Base-by-base conservation (phyloP, 225 moss, liverwort and hornwort species). In the Neckera pumila region DNA sequence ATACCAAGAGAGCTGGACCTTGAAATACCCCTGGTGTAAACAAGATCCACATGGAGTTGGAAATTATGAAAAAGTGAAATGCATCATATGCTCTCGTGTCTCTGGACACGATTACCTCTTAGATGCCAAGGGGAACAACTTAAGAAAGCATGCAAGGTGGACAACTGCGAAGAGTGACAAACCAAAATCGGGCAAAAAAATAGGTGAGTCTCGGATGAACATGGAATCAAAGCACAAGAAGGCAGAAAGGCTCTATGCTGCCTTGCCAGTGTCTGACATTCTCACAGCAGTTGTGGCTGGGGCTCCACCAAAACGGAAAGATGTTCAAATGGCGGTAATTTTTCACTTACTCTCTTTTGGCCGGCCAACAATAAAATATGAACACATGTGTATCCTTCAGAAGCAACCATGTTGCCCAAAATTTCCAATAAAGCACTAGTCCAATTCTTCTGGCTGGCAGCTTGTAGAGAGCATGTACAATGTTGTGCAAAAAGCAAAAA, bases 171-270 rank as follows among this genome's bases (percentile, higher is more conserved):
- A 71, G 6, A 14, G 9, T 9, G 9, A 26, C 25, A 40, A 71
- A 2, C 42, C 2, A 26, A 71, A 71, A 71, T 71, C 42, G 42
- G 42, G 5, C n/a, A 20, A 38, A 22, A 9, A 71, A 23, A 15
- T 15, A 71, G 1, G 15, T 15, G 15, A 42, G 14, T 4, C 13
- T 71, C 27, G 8, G 42, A 26, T 71, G 42, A 42, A 9, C 5
- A 15, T 2, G 0, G 0, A 71, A 9, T 71, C 26, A 1, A 40
- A 70, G 0, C 25, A 40, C 14, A 71, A 71, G 9, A 71, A 71
- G 42, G 9, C 2, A 0, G 1, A 42, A 16, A 71, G 26, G 4
- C 1, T 42, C 0, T 70, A 42, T 9, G 26, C 1, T 26, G 1
- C 15, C 14, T 5, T 42, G 3, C 15, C 0, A 17, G 3, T 16